Conservation (phyloP, 1,284 basidiomycete species). For the Irpex lacteus region DNA sequence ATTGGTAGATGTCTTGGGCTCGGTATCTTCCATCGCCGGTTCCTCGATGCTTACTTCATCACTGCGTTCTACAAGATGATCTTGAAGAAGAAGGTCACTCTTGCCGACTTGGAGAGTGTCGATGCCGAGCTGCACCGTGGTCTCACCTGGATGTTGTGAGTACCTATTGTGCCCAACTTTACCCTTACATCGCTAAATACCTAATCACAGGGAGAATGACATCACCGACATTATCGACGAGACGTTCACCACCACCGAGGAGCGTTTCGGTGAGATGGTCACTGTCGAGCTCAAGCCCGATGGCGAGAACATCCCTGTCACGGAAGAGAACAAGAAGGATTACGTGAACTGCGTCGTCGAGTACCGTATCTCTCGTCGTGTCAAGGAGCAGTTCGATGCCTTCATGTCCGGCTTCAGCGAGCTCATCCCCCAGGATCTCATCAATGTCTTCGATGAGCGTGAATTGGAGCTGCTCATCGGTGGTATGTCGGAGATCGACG, state of each 20-base stretch:
- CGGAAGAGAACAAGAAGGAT: constrained; percentile 98
- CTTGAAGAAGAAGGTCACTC: constrained; percentile 79
- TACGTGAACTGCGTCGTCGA: constrained; percentile 90
- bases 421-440: constrained; percentile 90
- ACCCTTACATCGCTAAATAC: background rate
- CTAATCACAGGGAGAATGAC: constrained; percentile 75
- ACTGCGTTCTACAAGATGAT: constrained; percentile 99
- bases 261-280: constrained; percentile 96
- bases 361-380: constrained; percentile 91
- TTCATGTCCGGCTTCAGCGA: constrained; percentile 97
- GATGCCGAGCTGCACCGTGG: constrained; percentile 91
- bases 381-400: constrained; percentile 94
- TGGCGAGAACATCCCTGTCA: constrained; percentile 84
- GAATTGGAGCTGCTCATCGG: constrained; percentile 97
- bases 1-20: constrained; percentile 93
- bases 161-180: constrained; percentile 12
- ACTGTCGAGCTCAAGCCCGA: constrained; percentile 90
- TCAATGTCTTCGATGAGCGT: constrained; percentile 98
- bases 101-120: constrained; percentile 88
- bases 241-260: constrained; percentile 93
- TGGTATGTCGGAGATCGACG: constrained; percentile 98
- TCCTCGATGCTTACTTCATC: constrained; percentile 99
- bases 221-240: constrained; percentile 94
- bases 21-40: constrained; percentile 97
- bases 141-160: constrained; percentile 95